phyloP scores from a whole-genome alignment of 208 protist genomes.

The Wallacemonas sp. region DNA sequence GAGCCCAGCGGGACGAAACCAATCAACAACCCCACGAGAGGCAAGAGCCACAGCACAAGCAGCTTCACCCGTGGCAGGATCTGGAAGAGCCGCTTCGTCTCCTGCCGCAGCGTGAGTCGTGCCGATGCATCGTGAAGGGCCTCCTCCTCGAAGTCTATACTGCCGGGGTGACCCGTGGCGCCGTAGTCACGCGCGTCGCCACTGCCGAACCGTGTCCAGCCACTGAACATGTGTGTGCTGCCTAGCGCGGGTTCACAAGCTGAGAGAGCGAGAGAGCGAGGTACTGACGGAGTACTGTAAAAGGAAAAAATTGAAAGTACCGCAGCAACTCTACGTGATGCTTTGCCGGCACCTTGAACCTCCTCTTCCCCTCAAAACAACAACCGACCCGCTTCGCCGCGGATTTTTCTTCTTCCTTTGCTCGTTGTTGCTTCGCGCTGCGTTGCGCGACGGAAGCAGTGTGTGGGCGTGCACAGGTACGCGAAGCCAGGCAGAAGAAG shows the following conservation, averaged over 20 bases:
- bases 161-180: conserved; percentile 20
- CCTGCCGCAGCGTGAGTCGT: conserved; percentile 5
- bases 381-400: no score
- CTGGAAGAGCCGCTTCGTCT: conserved; percentile 19
- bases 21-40: conserved; percentile 13
- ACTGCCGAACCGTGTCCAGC: neutral
- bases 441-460: conserved; percentile 15
- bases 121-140: conserved; percentile 20
- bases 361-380: no score
- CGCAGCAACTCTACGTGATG: no score
- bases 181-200: conserved; percentile 13
- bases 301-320: conserved; percentile 10
- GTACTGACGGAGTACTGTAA: no score
- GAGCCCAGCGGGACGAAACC: neutral
- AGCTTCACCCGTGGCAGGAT: conserved; percentile 25
- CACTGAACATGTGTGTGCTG: neutral
- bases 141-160: conserved; percentile 31
- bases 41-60: conserved; percentile 15
- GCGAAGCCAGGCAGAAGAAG: neutral
- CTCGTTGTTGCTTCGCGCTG: no score
- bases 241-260: no score
- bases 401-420: no score
- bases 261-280: neutral
- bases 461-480: neutral
- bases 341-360: no score